Conservation (phyloP, 2,329 filamentous ascomycete species). For the Pestalotiopsis sp. region DNA sequence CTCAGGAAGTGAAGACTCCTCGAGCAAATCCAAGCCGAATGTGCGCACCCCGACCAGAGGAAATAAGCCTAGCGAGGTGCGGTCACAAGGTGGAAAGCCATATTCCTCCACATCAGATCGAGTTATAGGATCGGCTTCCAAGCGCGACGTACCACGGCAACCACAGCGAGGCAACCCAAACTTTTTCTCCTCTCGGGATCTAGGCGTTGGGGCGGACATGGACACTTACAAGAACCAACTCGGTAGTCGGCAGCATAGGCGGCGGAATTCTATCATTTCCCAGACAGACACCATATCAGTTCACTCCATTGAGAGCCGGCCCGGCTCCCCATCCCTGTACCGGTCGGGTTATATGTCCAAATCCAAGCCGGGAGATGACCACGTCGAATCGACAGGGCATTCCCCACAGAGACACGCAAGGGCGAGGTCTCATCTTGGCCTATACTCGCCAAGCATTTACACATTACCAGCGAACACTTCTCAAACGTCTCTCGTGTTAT, state of each 20-base stretch:
- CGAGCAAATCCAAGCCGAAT: constrained; percentile 26
- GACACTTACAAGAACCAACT: constrained; percentile 42
- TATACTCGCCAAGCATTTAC: constrained; percentile 58
- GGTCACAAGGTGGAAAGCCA: constrained; percentile 24
- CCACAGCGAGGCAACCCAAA: constrained; percentile 41
- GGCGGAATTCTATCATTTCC: constrained; percentile 58
- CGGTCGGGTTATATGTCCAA: constrained; percentile 17
- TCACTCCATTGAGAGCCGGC: constrained; percentile 46
- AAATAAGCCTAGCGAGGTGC: constrained; percentile 25
- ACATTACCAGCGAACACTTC: constrained; percentile 61
- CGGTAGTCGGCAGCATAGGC: constrained; percentile 53
- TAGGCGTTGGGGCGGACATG: constrained; percentile 30
- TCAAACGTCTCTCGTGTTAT: constrained; percentile 55
- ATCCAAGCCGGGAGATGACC: constrained; percentile 19
- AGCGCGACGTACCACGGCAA: constrained; percentile 36
- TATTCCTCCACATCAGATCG: constrained; percentile 33
- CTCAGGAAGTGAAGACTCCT: constrained; percentile 29
- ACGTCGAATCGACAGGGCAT: constrained; percentile 14
- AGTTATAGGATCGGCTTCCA: constrained; percentile 32
- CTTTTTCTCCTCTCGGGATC: constrained; percentile 42
- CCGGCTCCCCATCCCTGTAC: constrained; percentile 41
- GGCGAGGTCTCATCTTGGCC: constrained; percentile 32
- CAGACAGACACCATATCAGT: constrained; percentile 59
- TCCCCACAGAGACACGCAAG: constrained; percentile 29
- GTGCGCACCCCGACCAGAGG: constrained; percentile 27